Base-by-base conservation (phyloP, 2,329 filamentous ascomycete species). In the Parastagonospora avenae region DNA sequence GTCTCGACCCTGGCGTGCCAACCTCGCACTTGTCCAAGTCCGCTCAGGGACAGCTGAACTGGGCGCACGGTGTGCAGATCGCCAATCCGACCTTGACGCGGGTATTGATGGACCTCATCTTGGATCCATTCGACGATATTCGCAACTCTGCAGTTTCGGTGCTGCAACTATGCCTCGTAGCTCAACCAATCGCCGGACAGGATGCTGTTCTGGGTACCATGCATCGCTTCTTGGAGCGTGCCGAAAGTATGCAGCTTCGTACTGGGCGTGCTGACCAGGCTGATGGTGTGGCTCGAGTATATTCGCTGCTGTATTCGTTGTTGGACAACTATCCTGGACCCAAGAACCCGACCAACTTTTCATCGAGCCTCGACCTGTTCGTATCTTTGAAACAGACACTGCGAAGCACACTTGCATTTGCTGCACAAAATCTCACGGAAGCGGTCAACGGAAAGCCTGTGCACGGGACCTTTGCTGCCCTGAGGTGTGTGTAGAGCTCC, bases 111-210 rank as follows among this genome's bases (percentile, higher is more conserved):
- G 91, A 96, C 70, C 82, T 96, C 16, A 75, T 96, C 7, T 80
- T 96, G 67, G 90, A 99, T 63, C 91, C 93, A 0, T 99, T 96
- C 65, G 94, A 97, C 50, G 94, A 99, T 71, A 89, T 97, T 4
- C 83, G 93, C 59, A 85, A 76, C 40, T 75, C 74, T 1, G 75
- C 84, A 7, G 72, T 80, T 11, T 68, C 71, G 11, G 71, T 82
- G 5, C 64, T 86, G 16, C 68, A 67, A 29, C 48, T 74, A 4
- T 69, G 62, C 39, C 43, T 73, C 7, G 54, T 59, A 9, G 60
- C 68, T 7, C 42, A 66, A 4, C 50, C 63, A 1, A 41, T 54
- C 8, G 30, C 46, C 2, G 55, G 64, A 15, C 60, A 53, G 36
- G 19, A 42, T 9, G 12, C 27, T 4, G 48, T 52, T 4, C 28